phyloP scores from a whole-genome alignment of 2,329 filamentous ascomycete species.

The Xylaria sp. region DNA sequence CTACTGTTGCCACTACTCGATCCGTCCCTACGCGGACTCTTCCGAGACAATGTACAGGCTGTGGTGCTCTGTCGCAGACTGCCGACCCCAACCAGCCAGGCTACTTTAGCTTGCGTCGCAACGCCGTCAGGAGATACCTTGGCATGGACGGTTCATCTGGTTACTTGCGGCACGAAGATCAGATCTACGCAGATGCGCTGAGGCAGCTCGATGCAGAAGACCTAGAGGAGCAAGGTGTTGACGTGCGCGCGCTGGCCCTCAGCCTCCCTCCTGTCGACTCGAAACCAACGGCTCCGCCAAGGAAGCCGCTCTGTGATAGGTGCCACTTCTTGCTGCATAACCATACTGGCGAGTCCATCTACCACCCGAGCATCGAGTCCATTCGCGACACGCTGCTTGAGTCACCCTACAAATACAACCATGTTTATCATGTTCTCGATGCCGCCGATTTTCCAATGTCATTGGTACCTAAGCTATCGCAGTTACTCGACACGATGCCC shows the following conservation, averaged over 20 bases:
- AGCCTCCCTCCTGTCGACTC: slow-evolving; percentile 42
- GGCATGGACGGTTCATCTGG: slow-evolving; percentile 47
- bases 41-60: slow-evolving; percentile 71
- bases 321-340: slow-evolving; percentile 88
- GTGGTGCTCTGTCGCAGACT: slow-evolving; percentile 72
- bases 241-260: slow-evolving; percentile 54
- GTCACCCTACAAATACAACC: slow-evolving; percentile 89
- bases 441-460: slow-evolving; percentile 98
- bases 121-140: slow-evolving; percentile 62
- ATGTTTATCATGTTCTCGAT: slow-evolving; percentile 95
- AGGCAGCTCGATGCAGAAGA: slow-evolving; percentile 55
- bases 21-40: slow-evolving; percentile 50
- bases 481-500: slow-evolving; percentile 75
- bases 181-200: slow-evolving; percentile 60
- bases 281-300: slow-evolving; percentile 41
- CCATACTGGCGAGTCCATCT: slow-evolving; percentile 75
- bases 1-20: background rate
- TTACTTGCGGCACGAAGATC: slow-evolving; percentile 54
- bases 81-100: slow-evolving; percentile 62
- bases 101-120: slow-evolving; percentile 66
- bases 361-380: slow-evolving; percentile 82
- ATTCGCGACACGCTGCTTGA: slow-evolving; percentile 87
- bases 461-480: slow-evolving; percentile 79
- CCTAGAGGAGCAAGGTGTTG: slow-evolving; percentile 60
- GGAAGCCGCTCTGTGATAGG: slow-evolving; percentile 79